phyloP scores from a whole-genome alignment of 1,284 basidiomycete genomes.

The Tylopilus sp. region DNA sequence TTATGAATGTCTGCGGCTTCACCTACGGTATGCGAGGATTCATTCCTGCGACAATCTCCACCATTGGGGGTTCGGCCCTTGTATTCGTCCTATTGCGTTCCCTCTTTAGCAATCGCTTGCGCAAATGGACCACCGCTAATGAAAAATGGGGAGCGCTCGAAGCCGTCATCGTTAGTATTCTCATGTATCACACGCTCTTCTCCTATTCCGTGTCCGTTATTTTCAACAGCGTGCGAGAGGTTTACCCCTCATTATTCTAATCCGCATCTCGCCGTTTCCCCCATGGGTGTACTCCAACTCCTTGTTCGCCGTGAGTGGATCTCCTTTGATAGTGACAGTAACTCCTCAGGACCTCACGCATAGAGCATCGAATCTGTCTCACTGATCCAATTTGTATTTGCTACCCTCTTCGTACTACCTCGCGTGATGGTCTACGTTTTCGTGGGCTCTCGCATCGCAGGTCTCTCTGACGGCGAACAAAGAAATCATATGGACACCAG shows the following conservation, averaged over 20 bases:
- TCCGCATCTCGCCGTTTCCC: conserved; percentile 78
- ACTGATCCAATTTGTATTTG: conserved; percentile 70
- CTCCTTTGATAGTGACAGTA: not conserved
- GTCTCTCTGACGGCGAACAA: conserved; percentile 71
- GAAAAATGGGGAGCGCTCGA: conserved; percentile 78
- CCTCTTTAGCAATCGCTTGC: conserved; percentile 54
- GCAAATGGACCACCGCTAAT: conserved; percentile 55
- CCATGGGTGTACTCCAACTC: conserved; percentile 81
- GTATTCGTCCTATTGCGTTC: conserved; percentile 61
- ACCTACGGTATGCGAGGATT: conserved; percentile 78
- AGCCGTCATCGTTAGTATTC: conserved; percentile 59
- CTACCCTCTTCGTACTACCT: conserved; percentile 67
- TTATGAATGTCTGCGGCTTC: conserved; percentile 69
- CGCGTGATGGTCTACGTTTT: conserved; percentile 72
- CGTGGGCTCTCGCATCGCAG: conserved; percentile 71
- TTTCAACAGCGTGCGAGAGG: conserved; percentile 58
- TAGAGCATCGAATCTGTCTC: conserved; percentile 72
- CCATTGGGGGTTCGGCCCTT: conserved; percentile 64
- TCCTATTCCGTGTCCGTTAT: conserved; percentile 1
- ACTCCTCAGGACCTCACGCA: not conserved
- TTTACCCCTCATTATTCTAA: conserved; percentile 72
- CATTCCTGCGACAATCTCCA: conserved; percentile 57
- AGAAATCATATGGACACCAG: conserved; percentile 72
- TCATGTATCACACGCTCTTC: conserved; percentile 6
- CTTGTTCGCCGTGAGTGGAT: conserved; percentile 63